Base-by-base conservation (phyloP, 1,284 basidiomycete genomes). In the Heterobasidion parviporum region DNA sequence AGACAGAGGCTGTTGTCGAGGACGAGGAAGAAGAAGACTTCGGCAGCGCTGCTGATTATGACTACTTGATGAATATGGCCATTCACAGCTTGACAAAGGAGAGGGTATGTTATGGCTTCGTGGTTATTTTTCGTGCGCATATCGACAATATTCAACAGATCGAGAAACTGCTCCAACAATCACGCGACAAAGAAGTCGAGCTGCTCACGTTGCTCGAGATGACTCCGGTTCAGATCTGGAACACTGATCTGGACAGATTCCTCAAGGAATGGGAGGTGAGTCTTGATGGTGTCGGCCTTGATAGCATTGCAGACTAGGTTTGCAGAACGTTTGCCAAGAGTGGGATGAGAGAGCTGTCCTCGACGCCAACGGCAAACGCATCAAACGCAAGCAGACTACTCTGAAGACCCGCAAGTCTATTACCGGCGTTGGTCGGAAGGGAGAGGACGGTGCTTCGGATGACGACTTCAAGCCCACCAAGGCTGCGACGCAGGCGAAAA, bases 61-160 rank as follows among this genome's bases (percentile, higher is more conserved):
- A 99, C 70, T 99, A 99, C 73, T 72, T 99, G 58, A 75, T 99
- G 58, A 85, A 90, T 33, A 99, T 99, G 96, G 76, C 92, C 6
- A 95, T 99, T 68, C 95, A 85, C 78, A 98, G 87, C 72, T 76
- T 99, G 74, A 99, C 97, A 1, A 85, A 82, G 63, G 96, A 99
- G 73, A 96, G 90, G 84, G 94, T 90, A 57, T 18, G 77, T 65
- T 48, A 2, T 14, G 6, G 6, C 4, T 26, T 26, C 26, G 3
- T 26, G 26, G 5, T 1, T 45, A 32, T 20, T 49, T 16, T 9
- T 18, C 34, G 18, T 8, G 15, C 12, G 6, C 7, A 26, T n/a
- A 4, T 36, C 12, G 9, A n/a, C n/a, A 41, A 12, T 41, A 10
- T 8, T 35, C 57, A 44, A 57, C 65, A 94, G 88, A 94, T 98